Evolutionary conservation across 2,329 filamentous ascomycete genomes (phyloP).

Genomic region (Monilinia polystroma): DNA sequence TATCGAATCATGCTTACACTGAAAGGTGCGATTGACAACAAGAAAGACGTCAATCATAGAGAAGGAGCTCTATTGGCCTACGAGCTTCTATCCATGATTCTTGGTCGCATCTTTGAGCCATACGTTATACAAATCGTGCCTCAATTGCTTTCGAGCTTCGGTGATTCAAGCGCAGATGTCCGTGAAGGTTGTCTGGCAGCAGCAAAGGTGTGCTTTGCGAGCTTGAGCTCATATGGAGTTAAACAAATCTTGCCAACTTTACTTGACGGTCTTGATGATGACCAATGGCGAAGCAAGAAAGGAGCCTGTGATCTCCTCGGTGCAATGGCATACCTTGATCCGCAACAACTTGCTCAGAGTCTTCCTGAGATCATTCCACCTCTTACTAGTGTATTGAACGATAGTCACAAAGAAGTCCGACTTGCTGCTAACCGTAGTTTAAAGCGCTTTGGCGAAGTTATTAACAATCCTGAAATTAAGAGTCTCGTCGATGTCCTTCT

Average conservation of each 20-base stretch:
- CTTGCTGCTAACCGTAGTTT: conserved; percentile 89
- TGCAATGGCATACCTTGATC: conserved; percentile 97
- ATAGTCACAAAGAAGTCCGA: conserved; percentile 97
- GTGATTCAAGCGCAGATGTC: conserved; percentile 83
- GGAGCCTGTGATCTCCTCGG: conserved; percentile 94
- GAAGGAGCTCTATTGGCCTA: conserved; percentile 88
- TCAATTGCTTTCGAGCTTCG: conserved; percentile 83
- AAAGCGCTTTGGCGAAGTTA: conserved; percentile 97
- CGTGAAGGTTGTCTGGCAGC: conserved; percentile 90
- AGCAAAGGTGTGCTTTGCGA: conserved; percentile 90
- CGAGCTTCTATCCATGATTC: conserved; percentile 81
- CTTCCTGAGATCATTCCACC: conserved; percentile 96
- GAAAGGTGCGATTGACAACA: conserved; percentile 84
- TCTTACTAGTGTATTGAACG: conserved; percentile 88
- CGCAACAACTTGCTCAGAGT: conserved; percentile 87
- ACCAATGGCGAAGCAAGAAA: conserved; percentile 98
- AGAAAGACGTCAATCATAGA: conserved; percentile 84
- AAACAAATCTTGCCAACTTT: conserved; percentile 91
- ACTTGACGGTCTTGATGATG: conserved; percentile 86
- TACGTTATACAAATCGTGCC: conserved; percentile 96
- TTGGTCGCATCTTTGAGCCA: conserved; percentile 89
- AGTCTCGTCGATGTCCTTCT: conserved; percentile 85
- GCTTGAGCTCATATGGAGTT: conserved; percentile 91
- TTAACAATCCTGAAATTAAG: conserved; percentile 97
- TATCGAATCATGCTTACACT: conserved; percentile 82